Conservation (phyloP, 2,329 filamentous ascomycete species). For the Pyrenochaeta sp. region DNA sequence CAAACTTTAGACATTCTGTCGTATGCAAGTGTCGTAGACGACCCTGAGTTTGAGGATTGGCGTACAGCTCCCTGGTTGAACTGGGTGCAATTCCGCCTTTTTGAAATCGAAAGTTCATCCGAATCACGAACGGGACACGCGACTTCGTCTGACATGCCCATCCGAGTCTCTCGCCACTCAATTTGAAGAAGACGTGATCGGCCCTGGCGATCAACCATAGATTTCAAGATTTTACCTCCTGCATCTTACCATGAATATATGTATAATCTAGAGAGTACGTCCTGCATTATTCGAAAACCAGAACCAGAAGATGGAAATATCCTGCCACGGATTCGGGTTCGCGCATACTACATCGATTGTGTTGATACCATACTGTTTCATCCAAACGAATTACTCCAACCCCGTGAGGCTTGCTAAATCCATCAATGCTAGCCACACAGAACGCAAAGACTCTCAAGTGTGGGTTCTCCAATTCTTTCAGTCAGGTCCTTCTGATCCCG, state of each 20-base stretch:
- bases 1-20: neutral
- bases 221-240: no score
- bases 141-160: neutral
- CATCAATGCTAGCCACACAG: no score
- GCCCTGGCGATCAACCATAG: neutral
- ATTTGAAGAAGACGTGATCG: neutral
- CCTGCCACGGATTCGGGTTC: neutral
- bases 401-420: no score
- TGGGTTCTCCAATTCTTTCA: no score
- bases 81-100: neutral
- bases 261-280: neutral
- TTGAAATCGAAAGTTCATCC: neutral
- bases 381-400: no score
- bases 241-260: neutral
- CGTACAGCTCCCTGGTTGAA: neutral
- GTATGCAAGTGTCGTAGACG: neutral
- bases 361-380: neutral
- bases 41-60: neutral
- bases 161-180: no score
- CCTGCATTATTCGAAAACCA: neutral
- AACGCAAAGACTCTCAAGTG: no score
- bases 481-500: no score
- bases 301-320: neutral
- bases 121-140: neutral
- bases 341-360: slow-evolving; percentile 1